These are phyloP conservation scores for Cyberlindnera misumaiensis DNA, from an alignment of 805 yeast species.

Conservation along the genomic window DNA sequence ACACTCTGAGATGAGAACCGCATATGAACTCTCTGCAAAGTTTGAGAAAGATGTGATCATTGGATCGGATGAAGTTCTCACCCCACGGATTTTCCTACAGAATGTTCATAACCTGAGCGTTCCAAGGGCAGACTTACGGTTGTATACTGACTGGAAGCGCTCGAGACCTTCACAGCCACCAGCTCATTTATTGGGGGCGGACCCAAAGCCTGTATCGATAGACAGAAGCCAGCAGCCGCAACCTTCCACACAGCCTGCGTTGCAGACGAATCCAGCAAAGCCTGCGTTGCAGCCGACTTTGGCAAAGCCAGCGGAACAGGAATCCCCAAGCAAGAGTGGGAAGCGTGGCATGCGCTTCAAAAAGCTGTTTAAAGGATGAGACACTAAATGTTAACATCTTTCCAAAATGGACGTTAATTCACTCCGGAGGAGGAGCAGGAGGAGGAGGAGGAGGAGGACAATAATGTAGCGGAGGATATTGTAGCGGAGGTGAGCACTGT, in stretches of 20 bases:
- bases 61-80: slow-evolving; percentile 72
- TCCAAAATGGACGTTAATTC: too few relatives aligned
- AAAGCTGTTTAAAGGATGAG: slow-evolving; percentile 33
- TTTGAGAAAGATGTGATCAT: slow-evolving; percentile 68
- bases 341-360: slow-evolving; percentile 34
- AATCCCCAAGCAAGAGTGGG: slow-evolving; percentile 30
- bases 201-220: slow-evolving; percentile 19
- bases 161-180: slow-evolving; percentile 36
- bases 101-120: slow-evolving; percentile 31
- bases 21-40: slow-evolving; percentile 57
- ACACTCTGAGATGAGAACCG: slow-evolving; percentile 69
- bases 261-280: not conserved
- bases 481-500: too few relatives aligned
- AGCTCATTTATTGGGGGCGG: slow-evolving; percentile 28
- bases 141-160: slow-evolving; percentile 30
- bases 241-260: slow-evolving; percentile 6
- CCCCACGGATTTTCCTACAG: slow-evolving; percentile 38
- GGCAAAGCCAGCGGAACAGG: too few relatives aligned
- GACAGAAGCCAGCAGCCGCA: slow-evolving; percentile 16
- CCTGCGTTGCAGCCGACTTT: not conserved
- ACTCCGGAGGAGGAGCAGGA: too few relatives aligned
- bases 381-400: not conserved
- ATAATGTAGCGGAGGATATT: too few relatives aligned
- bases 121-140: slow-evolving; percentile 35
- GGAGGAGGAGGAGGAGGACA: too few relatives aligned